Evolutionary conservation across 2,329 filamentous ascomycete species (phyloP).

Genomic region (Colletotrichum sp.): DNA sequence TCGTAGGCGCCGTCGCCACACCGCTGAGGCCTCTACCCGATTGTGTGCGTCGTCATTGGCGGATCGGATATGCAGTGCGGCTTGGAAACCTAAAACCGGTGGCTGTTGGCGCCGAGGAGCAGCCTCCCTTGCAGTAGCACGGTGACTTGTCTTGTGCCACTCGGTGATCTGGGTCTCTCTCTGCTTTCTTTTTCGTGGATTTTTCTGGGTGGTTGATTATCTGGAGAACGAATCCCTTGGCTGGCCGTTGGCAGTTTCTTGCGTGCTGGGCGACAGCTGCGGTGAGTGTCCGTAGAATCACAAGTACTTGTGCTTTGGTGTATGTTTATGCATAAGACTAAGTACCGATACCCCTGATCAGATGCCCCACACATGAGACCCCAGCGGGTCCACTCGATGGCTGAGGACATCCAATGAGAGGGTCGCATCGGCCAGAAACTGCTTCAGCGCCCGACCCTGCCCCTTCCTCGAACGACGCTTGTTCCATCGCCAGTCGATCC

Average conservation of each 20-base stretch:
- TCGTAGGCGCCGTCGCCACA: neutral
- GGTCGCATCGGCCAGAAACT: neutral
- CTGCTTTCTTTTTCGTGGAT: neutral
- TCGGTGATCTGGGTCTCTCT: neutral
- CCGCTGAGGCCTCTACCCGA: neutral
- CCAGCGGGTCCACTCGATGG: neutral
- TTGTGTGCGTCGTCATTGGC: neutral
- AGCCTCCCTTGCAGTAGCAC: neutral
- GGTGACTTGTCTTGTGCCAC: neutral
- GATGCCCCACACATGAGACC: neutral
- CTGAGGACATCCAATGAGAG: neutral
- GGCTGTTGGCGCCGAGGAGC: neutral
- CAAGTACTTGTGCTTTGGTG: neutral
- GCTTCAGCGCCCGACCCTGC: conserved; percentile 22
- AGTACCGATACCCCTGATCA: neutral
- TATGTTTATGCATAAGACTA: neutral
- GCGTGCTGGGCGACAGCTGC: neutral
- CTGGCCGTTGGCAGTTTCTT: neutral
- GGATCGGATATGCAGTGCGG: neutral
- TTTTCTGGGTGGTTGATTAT: neutral
- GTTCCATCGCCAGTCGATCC: conserved; percentile 45
- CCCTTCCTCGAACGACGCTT: conserved; percentile 33
- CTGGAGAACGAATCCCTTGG: neutral
- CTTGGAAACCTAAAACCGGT: conserved; percentile 10
- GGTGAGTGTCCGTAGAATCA: neutral